Evolutionary conservation across 1,284 basidiomycete genomes (phyloP), one percentile per base, ranked within the genome.

Genomic region (Ganoderma lucidum): DNA sequence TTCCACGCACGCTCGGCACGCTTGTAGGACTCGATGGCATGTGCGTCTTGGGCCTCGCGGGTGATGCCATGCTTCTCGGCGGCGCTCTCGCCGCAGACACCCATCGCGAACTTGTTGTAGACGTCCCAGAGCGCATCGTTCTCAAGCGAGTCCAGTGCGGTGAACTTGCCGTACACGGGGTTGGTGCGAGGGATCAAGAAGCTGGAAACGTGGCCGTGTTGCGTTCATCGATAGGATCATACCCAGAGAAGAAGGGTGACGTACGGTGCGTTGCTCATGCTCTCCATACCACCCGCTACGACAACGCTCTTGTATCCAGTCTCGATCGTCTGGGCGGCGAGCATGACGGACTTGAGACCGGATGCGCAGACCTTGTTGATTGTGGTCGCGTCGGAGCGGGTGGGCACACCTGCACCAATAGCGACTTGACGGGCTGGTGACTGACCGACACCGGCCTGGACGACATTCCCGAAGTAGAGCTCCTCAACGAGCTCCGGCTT

Each of bases 311-410:
- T 90, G 79, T 97, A 93, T 65, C 97, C 98, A 44, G 92, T 86
- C 78, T 91, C 88, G 80, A 99, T 96, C 77, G 90, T 90, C 84
- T 99, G 97, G 48, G 95, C 88, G 65, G 96, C 98, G 73, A 98
- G 88, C 82, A 96, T 97, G 83, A 98, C 90, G 53, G 96, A 87
- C 84, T 99, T 98, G 86, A 99, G 87, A 66, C 97, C 98, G 71
- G 93, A 96, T 4, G 97, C 97, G 81, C 97, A 99, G 78, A 99
- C 95, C 83, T 99, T 98, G 89, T 99, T 99, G 85, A 99, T 93
- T 65, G 98, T 99, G 51, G 98, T 99, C 23, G 97, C 97, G 84
- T 99, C 98, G 45, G 96, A 96, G 70, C 87, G 87, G 30, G 91
- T 82, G 73, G 89, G 91, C 81, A 98, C 85, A 73, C 97, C 97